phyloP scores from a whole-genome alignment of 2,329 filamentous ascomycete species.

The Ceratocystis smalleyi region DNA sequence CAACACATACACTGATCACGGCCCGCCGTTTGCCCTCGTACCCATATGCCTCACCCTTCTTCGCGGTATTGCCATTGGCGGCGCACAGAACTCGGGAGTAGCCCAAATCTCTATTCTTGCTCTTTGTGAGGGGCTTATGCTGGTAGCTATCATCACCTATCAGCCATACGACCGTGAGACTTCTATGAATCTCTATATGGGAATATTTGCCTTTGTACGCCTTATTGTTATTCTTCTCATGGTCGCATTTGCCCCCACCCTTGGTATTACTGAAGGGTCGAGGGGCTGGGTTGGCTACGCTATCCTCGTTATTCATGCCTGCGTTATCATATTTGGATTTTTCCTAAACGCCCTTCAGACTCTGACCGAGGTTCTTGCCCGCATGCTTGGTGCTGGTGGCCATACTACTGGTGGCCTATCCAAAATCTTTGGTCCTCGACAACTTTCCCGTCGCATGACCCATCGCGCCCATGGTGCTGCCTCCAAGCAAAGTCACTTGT shows the following conservation, averaged over 20 bases:
- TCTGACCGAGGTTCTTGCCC: constrained; percentile 71
- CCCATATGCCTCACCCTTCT: constrained; percentile 73
- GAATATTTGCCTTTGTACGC: constrained; percentile 62
- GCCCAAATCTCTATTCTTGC: constrained; percentile 84
- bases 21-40: constrained; percentile 75
- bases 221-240: constrained; percentile 62
- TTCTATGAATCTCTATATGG: constrained; percentile 95
- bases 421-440: constrained; percentile 83
- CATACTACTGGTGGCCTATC: constrained; percentile 70
- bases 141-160: constrained; percentile 77
- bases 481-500: constrained; percentile 67
- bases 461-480: constrained; percentile 39
- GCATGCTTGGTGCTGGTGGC: constrained; percentile 67
- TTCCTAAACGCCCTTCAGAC: constrained; percentile 85
- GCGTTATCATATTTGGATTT: constrained; percentile 79
- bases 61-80: constrained; percentile 79
- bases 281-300: constrained; percentile 94
- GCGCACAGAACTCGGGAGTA: constrained; percentile 81
- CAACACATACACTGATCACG: constrained; percentile 92
- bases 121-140: constrained; percentile 82
- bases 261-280: constrained; percentile 60
- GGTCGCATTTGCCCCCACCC: constrained; percentile 68
- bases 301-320: constrained; percentile 71
- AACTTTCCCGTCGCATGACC: constrained; percentile 55
- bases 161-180: constrained; percentile 79